Base-by-base conservation (phyloP, 345 rosid species). In the Euphorbia lathyris region DNA sequence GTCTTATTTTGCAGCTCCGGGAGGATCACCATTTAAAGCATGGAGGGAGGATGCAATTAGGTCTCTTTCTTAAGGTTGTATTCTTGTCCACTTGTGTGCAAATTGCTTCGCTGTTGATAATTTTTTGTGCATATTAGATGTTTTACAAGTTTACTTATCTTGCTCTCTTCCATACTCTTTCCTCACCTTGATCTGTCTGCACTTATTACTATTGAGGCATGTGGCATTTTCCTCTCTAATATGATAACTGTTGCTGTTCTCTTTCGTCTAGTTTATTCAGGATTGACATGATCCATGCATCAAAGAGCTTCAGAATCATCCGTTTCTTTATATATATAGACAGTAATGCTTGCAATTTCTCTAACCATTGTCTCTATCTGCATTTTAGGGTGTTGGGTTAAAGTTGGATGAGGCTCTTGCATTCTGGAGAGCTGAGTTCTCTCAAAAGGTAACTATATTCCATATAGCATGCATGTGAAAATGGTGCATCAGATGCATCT, bases 11-110 rank as follows among this genome's bases (percentile, higher is more conserved):
- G 81, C 87, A 92, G 97, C 85, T 95, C 51, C 84, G 87, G 82
- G 97, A 90, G 79, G 97, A 95, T 79, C 99, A 94, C 74, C 98
- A 90, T 84, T 74, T 95, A 48, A 90, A 95, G 84, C 97, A 95
- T 76, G 96, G 96, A 69, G 99, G 97, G 69, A 86, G 98, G 85
- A 95, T 95, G 97, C 98, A 95, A 74, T 79, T 95, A 67, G 99
- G 97, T 69, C 99, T 88, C 9, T 95, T 87, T 68, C 83, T 95
- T 64, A 92, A 95, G 93, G 97, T 95, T 82, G 69, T 65, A 60
- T 67, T 72, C 74, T 61, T 52, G 30, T 23, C 38, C 66, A 3
- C 60, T 25, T 74, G 27, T 58, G 4, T 5, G 14, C 25, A 53
- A 16, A 26, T 60, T 40, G 23, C 22, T 42, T 32, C 25, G 47